These are phyloP conservation scores for Suillus sp. DNA, from an alignment of 768 basidiomycete species.

Conservation along the genomic window DNA sequence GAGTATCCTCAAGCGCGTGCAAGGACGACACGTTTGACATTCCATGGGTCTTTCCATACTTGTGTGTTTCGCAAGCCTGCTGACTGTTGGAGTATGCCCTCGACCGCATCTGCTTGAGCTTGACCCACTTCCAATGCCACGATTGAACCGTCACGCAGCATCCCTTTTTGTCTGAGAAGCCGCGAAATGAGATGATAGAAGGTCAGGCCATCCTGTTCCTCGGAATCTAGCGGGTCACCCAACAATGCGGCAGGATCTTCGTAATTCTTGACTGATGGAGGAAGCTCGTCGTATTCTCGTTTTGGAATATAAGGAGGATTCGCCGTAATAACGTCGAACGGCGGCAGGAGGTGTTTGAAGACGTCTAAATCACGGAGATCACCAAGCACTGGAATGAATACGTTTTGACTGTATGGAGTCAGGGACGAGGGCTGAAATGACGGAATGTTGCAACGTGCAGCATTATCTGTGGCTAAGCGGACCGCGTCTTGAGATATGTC, in stretches of 20 bases:
- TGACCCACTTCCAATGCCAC: slow-evolving; percentile 83
- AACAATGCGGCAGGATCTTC: slow-evolving; percentile 85
- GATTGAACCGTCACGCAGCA: slow-evolving; percentile 54
- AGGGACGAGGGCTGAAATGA: slow-evolving; percentile 4
- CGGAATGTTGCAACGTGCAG: slow-evolving; percentile 26
- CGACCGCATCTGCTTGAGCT: slow-evolving; percentile 66
- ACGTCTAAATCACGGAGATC: slow-evolving; percentile 41
- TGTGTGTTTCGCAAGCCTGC: slow-evolving; percentile 51
- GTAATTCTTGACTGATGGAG: slow-evolving; percentile 68
- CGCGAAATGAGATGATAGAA: slow-evolving; percentile 75
- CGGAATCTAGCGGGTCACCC: slow-evolving; percentile 58
- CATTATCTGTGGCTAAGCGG: slow-evolving; percentile 49
- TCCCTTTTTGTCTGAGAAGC: slow-evolving; percentile 50
- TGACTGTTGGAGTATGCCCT: slow-evolving; percentile 53
- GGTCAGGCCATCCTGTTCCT: slow-evolving; percentile 50
- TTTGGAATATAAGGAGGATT: slow-evolving; percentile 88
- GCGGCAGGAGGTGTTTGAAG: slow-evolving; percentile 36
- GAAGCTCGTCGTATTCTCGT: slow-evolving; percentile 61
- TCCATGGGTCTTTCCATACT: slow-evolving; percentile 84
- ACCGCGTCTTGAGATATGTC: slow-evolving; percentile 69
- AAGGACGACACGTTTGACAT: slow-evolving; percentile 70
- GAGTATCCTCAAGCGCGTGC: slow-evolving; percentile 41
- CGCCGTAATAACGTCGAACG: slow-evolving; percentile 79
- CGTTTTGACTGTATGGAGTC: slow-evolving; percentile 24
- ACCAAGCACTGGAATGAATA: slow-evolving; percentile 44